phyloP scores from a whole-genome alignment of 305 asterid genomes.

The Stenogyne calaminthoides region DNA sequence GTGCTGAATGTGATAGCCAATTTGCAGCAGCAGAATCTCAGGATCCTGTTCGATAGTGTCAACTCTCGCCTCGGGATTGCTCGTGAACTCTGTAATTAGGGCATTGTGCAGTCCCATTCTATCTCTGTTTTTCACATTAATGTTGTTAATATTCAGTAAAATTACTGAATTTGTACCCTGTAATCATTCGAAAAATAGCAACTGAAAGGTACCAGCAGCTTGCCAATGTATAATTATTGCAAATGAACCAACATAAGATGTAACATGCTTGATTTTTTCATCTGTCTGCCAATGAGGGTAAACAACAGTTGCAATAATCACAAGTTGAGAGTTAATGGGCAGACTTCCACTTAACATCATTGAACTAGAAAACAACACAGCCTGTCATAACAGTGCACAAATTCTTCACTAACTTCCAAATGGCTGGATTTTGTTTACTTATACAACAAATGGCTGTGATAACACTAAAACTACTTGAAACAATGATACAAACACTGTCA shows the following conservation, averaged over 20 bases:
- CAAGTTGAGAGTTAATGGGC: background rate
- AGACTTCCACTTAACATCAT: conserved; percentile 11
- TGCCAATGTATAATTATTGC: background rate
- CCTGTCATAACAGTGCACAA: background rate
- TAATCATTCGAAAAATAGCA: background rate
- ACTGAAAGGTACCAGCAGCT: background rate
- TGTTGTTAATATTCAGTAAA: conserved; percentile 7
- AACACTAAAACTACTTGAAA: conserved; percentile 19
- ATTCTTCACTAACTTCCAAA: conserved; percentile 12
- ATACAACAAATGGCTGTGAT: conserved; percentile 22
- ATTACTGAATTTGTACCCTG: background rate
- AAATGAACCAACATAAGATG: background rate
- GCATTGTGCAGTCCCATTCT: background rate
- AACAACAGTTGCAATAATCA: background rate
- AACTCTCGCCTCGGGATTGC: conserved; percentile 81
- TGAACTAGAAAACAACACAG: background rate
- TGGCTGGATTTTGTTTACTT: background rate
- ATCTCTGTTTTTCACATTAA: background rate
- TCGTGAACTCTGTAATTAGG: conserved; percentile 85
- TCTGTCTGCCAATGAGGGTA: background rate
- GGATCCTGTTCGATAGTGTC: conserved; percentile 78
- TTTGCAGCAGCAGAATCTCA: conserved; percentile 93
- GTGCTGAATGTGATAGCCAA: conserved; percentile 83
- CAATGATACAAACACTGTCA: conserved; percentile 1
- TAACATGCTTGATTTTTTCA: background rate